These are phyloP conservation scores for Solanum bulbocastanum DNA, from an alignment of 257 asterid genomes.

Conservation along the genomic window DNA sequence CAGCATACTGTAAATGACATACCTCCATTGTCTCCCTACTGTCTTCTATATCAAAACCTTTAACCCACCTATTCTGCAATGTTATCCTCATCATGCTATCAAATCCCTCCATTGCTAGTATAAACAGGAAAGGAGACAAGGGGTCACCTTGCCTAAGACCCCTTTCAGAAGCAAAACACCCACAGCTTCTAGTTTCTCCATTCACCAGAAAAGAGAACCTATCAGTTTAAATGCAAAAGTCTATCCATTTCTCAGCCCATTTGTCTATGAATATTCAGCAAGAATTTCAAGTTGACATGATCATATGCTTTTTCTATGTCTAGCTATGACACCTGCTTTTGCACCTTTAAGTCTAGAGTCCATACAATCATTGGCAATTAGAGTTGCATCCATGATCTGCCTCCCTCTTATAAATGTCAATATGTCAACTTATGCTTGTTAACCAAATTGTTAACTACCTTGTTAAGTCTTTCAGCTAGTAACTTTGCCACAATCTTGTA, in stretches of 20 bases:
- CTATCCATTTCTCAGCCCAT: background rate
- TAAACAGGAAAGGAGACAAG: background rate
- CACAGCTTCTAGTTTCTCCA: background rate
- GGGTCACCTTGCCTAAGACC: background rate
- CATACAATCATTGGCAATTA: background rate
- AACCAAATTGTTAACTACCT: background rate
- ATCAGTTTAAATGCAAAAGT: background rate
- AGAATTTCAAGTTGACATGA: background rate
- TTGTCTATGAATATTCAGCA: background rate
- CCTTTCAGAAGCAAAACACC: background rate
- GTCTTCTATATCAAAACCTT: background rate
- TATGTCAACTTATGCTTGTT: background rate
- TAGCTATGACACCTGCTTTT: background rate
- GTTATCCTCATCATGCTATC: background rate
- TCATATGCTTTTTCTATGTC: background rate
- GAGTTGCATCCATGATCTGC: background rate
- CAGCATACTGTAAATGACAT: background rate
- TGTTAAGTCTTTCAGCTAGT: background rate
- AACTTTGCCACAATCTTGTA: background rate
- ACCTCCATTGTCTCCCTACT: background rate
- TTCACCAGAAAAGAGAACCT: background rate
- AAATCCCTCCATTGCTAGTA: background rate
- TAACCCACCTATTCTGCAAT: background rate
- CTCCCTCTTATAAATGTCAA: background rate
- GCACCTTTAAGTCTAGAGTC: background rate